Conservation (phyloP, 176 grass and related monocot species). For the Leersia perrieri region DNA sequence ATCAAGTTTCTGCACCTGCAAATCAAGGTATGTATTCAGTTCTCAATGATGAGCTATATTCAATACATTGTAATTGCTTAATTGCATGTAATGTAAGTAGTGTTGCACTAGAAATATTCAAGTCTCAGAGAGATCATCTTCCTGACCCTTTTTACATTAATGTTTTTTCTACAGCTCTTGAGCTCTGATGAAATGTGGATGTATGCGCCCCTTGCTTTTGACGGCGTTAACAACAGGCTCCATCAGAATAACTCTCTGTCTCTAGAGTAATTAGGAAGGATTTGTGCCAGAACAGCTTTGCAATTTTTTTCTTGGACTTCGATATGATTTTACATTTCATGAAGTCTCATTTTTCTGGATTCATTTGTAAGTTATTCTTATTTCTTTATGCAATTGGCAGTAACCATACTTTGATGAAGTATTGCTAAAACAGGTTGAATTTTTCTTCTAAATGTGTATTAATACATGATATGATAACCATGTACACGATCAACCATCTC, state of each 20-base stretch:
- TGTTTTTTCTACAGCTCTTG: constrained; percentile 38
- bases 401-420: not conserved
- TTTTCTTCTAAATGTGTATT: too few relatives aligned
- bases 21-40: constrained; percentile 45
- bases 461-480: too few relatives aligned
- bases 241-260: constrained; percentile 5
- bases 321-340: not conserved
- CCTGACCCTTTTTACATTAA: not conserved
- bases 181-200: constrained; percentile 66
- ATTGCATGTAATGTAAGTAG: not conserved
- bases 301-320: not conserved
- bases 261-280: not conserved
- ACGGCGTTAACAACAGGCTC: constrained; percentile 21
- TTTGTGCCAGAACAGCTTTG: not conserved
- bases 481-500: too few relatives aligned
- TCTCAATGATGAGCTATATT: not conserved
- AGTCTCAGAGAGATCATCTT: not conserved
- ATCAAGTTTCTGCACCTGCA: constrained; percentile 68
- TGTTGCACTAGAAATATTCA: not conserved
- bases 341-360: not conserved
- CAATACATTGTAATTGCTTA: not conserved
- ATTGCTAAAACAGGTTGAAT: too few relatives aligned
- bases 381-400: not conserved
- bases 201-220: constrained; percentile 55
- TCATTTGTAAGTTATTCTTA: not conserved